A percentile compares a stretch with the other conserved stretches of the same genome.
phyloP scores from a whole-genome alignment of 768 basidiomycete genomes.

The Pulveroboletus sp. region DNA sequence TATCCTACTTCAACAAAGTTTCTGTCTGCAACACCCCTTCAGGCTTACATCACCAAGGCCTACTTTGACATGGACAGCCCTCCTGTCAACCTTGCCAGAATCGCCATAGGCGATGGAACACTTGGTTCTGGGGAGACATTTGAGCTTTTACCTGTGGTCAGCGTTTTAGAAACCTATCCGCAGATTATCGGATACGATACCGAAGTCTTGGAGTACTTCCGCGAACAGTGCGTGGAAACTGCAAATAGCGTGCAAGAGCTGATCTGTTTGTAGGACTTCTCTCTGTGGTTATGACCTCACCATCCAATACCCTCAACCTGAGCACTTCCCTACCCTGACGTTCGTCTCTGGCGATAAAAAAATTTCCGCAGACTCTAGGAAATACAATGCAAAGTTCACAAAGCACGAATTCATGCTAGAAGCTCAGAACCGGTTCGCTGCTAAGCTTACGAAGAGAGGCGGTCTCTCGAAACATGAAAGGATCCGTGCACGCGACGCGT shows the following conservation, averaged over 20 bases:
- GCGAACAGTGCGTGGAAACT: slow-evolving; percentile 49
- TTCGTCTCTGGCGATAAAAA: slow-evolving; percentile 17
- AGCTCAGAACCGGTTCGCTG: slow-evolving; percentile 17
- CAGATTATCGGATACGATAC: slow-evolving; percentile 71
- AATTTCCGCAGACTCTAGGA: background rate
- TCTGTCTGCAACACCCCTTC: background rate
- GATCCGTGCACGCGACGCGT: slow-evolving; percentile 20
- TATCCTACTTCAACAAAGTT: background rate
- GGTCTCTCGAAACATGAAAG: slow-evolving; percentile 23
- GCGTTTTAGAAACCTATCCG: slow-evolving; percentile 66
- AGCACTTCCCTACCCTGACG: slow-evolving; percentile 38
- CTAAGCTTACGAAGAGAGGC: slow-evolving; percentile 21
- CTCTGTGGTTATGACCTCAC: slow-evolving; percentile 65
- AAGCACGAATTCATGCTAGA: slow-evolving; percentile 21
- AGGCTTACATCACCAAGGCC: slow-evolving; percentile 75
- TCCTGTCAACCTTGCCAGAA: slow-evolving; percentile 62
- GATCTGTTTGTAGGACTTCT: slow-evolving; percentile 38
- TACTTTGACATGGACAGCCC: slow-evolving; percentile 60
- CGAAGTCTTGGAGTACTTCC: slow-evolving; percentile 63
- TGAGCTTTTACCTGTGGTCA: slow-evolving; percentile 51
- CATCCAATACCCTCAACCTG: slow-evolving; percentile 63
- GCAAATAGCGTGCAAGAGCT: background rate
- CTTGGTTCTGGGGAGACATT: slow-evolving; percentile 49
- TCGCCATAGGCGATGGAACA: slow-evolving; percentile 68
- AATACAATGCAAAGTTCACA: slow-evolving; percentile 17